Percentiles rank a stretch among this genome's conserved stretches.
Conservation (phyloP, 2,329 filamentous ascomycete species). For the Boeremia exigua region DNA sequence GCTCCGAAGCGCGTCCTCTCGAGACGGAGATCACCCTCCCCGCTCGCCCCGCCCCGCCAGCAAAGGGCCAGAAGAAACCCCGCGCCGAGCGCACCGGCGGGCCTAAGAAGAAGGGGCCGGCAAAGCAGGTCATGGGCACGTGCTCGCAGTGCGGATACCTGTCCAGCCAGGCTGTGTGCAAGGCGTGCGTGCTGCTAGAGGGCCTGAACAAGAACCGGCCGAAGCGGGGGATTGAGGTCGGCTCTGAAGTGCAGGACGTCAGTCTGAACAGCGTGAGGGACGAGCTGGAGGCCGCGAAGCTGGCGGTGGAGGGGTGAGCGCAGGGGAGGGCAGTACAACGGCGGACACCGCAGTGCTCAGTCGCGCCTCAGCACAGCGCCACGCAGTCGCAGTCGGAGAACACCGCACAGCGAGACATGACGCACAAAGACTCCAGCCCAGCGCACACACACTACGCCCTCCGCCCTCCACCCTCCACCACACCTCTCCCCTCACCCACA, state of each 20-base stretch:
- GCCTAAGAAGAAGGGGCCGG: slow-evolving; percentile 28
- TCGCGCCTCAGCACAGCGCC: no score
- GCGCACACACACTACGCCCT: no score
- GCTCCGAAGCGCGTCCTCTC: slow-evolving; percentile 62
- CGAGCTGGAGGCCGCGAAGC: slow-evolving; percentile 30
- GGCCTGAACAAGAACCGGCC: slow-evolving; percentile 78
- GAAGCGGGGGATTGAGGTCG: slow-evolving; percentile 45
- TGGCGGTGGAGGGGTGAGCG: slow-evolving; percentile 22
- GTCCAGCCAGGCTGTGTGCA: slow-evolving; percentile 91
- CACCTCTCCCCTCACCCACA: no score
- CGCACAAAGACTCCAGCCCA: no score
- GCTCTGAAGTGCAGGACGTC: slow-evolving; percentile 30
- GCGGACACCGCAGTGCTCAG: no score
- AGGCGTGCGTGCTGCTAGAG: slow-evolving; percentile 89
- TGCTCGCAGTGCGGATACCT: slow-evolving; percentile 93
- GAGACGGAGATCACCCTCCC: slow-evolving; percentile 69
- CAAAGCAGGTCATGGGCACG: slow-evolving; percentile 75
- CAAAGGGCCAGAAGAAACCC: slow-evolving; percentile 27
- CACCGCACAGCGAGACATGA: no score
- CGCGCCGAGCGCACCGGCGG: slow-evolving; percentile 20
- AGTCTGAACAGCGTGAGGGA: slow-evolving; percentile 30
- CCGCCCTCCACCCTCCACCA: no score
- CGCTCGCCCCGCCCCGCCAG: background rate
- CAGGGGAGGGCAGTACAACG: no score
- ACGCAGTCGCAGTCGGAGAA: no score